Conservation (phyloP, 2,329 filamentous ascomycete genomes). For the Balansia obtecta region DNA sequence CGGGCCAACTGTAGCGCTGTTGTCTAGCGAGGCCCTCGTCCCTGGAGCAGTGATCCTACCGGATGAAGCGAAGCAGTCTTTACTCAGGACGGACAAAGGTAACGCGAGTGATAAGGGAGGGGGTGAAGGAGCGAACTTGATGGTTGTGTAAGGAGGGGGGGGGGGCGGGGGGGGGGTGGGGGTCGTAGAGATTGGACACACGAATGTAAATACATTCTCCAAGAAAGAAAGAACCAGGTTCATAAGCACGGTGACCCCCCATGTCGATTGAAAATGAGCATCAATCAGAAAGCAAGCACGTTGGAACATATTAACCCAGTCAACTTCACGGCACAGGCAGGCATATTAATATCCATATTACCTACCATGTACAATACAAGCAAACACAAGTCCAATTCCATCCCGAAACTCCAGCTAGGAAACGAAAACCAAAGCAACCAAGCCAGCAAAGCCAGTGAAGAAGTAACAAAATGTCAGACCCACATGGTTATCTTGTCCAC, state of each 20-base stretch:
- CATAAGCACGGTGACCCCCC: too few species aligned
- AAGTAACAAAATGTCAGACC: background rate
- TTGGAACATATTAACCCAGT: too few species aligned
- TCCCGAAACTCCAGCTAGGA: background rate
- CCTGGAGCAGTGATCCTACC: constrained; percentile 17
- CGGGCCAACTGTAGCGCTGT: constrained; percentile 35
- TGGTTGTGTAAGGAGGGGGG: constrained; percentile 17
- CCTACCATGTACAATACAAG: constrained; percentile 1
- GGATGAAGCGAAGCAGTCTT: constrained; percentile 21
- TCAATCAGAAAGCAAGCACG: background rate
- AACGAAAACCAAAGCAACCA: background rate
- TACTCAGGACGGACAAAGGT: constrained; percentile 18
- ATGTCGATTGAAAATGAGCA: background rate
- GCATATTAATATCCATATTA: constrained; percentile 1
- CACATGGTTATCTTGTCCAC: background rate
- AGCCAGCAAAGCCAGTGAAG: background rate
- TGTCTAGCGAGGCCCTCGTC: constrained; percentile 31
- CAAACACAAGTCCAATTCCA: background rate
- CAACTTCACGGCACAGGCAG: background rate
- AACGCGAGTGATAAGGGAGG: constrained; percentile 10
- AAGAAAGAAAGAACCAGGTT: too few species aligned
- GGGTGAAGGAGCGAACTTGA: constrained; percentile 16
- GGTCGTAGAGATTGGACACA: constrained; percentile 15
- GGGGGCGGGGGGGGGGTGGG: constrained; percentile 15
- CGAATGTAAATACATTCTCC: constrained; percentile 4